Evolutionary conservation across 331 rosid genomes (phyloP), one percentile per base, ranked within the genome.

Genomic region (Quercus lobata): DNA sequence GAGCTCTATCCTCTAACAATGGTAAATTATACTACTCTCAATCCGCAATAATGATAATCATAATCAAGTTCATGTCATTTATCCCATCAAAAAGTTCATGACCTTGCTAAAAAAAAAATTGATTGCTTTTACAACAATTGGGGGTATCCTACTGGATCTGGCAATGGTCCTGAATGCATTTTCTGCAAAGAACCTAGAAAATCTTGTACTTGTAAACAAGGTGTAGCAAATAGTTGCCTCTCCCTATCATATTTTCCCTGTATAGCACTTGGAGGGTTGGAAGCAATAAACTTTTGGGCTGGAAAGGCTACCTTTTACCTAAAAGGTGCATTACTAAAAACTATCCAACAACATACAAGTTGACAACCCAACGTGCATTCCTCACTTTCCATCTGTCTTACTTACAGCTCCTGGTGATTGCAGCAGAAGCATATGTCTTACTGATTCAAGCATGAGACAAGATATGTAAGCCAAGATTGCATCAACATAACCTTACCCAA

Each of bases 351-450:
- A 74, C 80, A 68, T 86, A 57, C 86, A 79, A 83, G 29, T 78
- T 86, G 81, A 86, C 92, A 89, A 66, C 80, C 83, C 78, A 89
- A 87, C 92, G 88, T 86, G 93, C 84, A 69, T 65, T 78, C 54
- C 87, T 69, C 76, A 25, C 92, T 84, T 84, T 84, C 84, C 80
- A 81, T 62, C 89, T 84, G 83, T 87, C 79, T 78, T 32, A 52
- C 79, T 78, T 32, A 49, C 81, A 76, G 66, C 83, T 74, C 80
- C 58, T 46, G 65, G 73, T 77, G 70, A 22, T 76, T 22, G 29
- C 83, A 83, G 80, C 80, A 86, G 74, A 76, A 72, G 69, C 84
- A 46, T 65, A 68, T 46, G 19, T 30, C n/a, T 35, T n/a, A 63
- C 52, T 22, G 32, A 27, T 2, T 78, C 54, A 57, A 60, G 65